Evolutionary conservation across 2,329 filamentous ascomycete species (phyloP).

Genomic region (Aspergillus intermedius): DNA sequence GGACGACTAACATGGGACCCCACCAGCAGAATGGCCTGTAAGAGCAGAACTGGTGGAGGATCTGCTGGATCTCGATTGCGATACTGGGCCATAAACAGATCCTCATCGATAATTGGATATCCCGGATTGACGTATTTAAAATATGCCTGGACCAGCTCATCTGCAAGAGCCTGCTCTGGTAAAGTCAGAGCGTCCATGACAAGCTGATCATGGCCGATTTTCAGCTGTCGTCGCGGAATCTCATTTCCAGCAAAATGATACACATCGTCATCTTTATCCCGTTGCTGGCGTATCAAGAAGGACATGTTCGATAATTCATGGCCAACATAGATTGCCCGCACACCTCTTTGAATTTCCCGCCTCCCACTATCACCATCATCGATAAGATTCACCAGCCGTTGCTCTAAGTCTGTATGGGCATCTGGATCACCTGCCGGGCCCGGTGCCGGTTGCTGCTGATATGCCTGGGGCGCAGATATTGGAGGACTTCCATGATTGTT

Average conservation of each 20-base stretch:
- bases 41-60: constrained; percentile 43
- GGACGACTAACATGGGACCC: constrained; percentile 45
- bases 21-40: constrained; percentile 47
- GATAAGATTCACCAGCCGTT: constrained; percentile 47
- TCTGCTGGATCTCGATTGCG: constrained; percentile 40
- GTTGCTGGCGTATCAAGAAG: constrained; percentile 48
- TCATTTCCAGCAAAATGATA: constrained; percentile 41
- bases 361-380: constrained; percentile 42
- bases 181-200: constrained; percentile 45
- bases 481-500: constrained; percentile 13
- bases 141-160: constrained; percentile 47
- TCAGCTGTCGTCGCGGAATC: constrained; percentile 37
- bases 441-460: constrained; percentile 17
- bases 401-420: constrained; percentile 36
- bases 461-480: constrained; percentile 15
- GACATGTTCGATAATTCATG: constrained; percentile 52
- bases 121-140: constrained; percentile 47
- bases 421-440: constrained; percentile 33
- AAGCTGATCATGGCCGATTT: constrained; percentile 40
- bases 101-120: constrained; percentile 48
- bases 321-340: constrained; percentile 50
- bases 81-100: constrained; percentile 47
- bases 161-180: constrained; percentile 43
- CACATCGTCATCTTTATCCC: constrained; percentile 36
- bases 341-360: constrained; percentile 43